Conservation (phyloP, 2,329 filamentous ascomycete genomes). For the Bretziella fagacearum region DNA sequence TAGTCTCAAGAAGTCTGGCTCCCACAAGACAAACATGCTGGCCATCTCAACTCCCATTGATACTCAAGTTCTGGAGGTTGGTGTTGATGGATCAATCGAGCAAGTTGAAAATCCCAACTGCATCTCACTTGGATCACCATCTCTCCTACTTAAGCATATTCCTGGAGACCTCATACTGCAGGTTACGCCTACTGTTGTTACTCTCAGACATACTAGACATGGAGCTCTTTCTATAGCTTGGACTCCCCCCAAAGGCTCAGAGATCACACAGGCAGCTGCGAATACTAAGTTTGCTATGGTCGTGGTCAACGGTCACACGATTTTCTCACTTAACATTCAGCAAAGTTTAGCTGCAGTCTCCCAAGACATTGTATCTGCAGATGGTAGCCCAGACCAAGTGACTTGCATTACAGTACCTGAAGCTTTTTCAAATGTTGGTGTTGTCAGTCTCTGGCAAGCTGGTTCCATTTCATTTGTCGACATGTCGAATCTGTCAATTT, state of each 20-base stretch:
- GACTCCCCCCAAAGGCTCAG: neutral
- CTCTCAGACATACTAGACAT: constrained; percentile 26
- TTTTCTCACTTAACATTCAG: constrained; percentile 51
- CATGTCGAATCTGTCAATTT: constrained; percentile 45
- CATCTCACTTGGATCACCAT: constrained; percentile 50
- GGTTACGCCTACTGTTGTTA: constrained; percentile 48
- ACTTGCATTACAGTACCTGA: constrained; percentile 66
- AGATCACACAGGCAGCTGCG: constrained; percentile 62
- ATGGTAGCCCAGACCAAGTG: constrained; percentile 45
- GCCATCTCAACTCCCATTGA: constrained; percentile 69
- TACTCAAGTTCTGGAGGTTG: constrained; percentile 68
- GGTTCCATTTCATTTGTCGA: constrained; percentile 61
- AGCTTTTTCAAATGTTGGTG: constrained; percentile 45
- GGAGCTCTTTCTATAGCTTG: neutral
- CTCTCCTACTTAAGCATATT: constrained; percentile 35
- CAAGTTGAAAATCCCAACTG: constrained; percentile 65
- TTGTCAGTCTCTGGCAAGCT: constrained; percentile 79
- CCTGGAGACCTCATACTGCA: constrained; percentile 54
- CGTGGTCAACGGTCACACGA: constrained; percentile 54
- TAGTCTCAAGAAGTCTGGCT: constrained; percentile 37
- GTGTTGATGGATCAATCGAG: constrained; percentile 59
- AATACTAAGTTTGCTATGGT: constrained; percentile 55
- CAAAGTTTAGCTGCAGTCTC: constrained; percentile 18
- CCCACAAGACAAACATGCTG: constrained; percentile 47
- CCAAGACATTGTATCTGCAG: neutral